A percentile compares a stretch with the other conserved stretches of the same genome.
Conservation (phyloP, 2,329 filamentous ascomycete genomes). For the Dissoconium aciculare region DNA sequence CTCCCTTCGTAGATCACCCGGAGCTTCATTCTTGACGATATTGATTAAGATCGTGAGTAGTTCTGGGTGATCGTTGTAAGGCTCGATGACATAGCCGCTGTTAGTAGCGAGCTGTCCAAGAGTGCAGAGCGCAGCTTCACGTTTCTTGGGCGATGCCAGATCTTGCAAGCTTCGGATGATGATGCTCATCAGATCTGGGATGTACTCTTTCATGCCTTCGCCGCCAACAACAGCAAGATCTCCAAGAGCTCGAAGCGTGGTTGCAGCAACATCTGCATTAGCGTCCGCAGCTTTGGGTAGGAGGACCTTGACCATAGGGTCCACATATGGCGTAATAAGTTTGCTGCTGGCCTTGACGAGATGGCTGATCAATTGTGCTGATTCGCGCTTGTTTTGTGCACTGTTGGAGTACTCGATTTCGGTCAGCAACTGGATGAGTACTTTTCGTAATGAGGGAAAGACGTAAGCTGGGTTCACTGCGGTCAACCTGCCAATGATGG, state of each 20-base stretch:
- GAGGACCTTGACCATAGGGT: constrained; percentile 90
- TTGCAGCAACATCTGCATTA: constrained; percentile 78
- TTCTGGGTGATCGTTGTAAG: constrained; percentile 88
- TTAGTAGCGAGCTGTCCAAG: constrained; percentile 88
- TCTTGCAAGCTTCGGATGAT: constrained; percentile 91
- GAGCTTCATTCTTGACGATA: constrained; percentile 85
- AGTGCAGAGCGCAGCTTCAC: constrained; percentile 79
- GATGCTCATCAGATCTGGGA: constrained; percentile 83
- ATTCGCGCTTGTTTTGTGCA: constrained; percentile 88
- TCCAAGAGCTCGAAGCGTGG: constrained; percentile 87
- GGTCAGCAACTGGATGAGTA: constrained; percentile 87
- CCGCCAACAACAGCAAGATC: constrained; percentile 89
- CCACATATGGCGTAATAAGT: constrained; percentile 89
- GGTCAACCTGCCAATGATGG: constrained; percentile 87
- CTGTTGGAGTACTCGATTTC: constrained; percentile 95
- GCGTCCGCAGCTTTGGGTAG: constrained; percentile 78
- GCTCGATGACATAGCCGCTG: constrained; percentile 92
- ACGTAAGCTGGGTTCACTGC: constrained; percentile 91
- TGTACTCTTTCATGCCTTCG: constrained; percentile 83
- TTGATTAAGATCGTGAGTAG: constrained; percentile 82
- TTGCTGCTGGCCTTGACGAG: constrained; percentile 85
- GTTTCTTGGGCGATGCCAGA: constrained; percentile 75
- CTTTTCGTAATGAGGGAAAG: constrained; percentile 86
- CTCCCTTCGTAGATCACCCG: constrained; percentile 72
- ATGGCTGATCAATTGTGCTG: constrained; percentile 79